A percentile compares a stretch with the other conserved stretches of the same genome.
These are phyloP conservation scores for Emydomyces testavorans DNA, from an alignment of 2,329 filamentous ascomycete species.

Conservation along the genomic window DNA sequence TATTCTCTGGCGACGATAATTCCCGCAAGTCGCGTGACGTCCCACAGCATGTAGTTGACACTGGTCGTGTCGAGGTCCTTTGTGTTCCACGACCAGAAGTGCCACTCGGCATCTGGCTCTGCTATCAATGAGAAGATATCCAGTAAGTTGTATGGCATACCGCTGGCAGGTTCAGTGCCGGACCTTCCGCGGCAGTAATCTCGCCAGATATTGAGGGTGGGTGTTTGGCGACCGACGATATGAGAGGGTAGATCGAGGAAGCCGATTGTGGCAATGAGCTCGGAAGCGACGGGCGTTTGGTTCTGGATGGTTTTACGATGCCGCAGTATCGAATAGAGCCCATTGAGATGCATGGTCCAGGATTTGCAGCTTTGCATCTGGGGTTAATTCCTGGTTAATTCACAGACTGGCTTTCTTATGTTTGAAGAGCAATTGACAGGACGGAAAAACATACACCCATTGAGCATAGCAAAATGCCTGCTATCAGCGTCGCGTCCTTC, in stretches of 20 bases:
- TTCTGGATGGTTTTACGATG: slow-evolving; percentile 7
- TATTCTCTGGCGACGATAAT: slow-evolving; percentile 10
- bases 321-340: slow-evolving; percentile 12
- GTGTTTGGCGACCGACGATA: slow-evolving; percentile 11
- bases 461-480: slow-evolving; percentile 12
- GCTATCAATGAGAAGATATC: slow-evolving; percentile 12
- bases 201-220: slow-evolving; percentile 14
- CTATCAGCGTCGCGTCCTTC: slow-evolving; percentile 14
- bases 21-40: slow-evolving; percentile 10
- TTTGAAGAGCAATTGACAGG: background rate
- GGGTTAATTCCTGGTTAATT: background rate
- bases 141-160: slow-evolving; percentile 13
- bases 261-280: slow-evolving; percentile 12
- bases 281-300: slow-evolving; percentile 8
- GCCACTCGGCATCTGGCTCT: slow-evolving; percentile 12
- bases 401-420: background rate
- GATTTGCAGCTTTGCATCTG: slow-evolving; percentile 15
- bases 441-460: slow-evolving; percentile 9
- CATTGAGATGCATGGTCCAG: slow-evolving; percentile 14
- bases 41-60: slow-evolving; percentile 8
- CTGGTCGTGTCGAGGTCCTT: background rate
- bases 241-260: slow-evolving; percentile 15
- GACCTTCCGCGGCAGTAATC: slow-evolving; percentile 14
- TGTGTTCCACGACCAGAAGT: slow-evolving; percentile 12
- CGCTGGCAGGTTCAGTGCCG: slow-evolving; percentile 13